These are phyloP conservation scores for Albizia julibrissin DNA, from an alignment of 306 rosid genomes.

Conservation along the genomic window DNA sequence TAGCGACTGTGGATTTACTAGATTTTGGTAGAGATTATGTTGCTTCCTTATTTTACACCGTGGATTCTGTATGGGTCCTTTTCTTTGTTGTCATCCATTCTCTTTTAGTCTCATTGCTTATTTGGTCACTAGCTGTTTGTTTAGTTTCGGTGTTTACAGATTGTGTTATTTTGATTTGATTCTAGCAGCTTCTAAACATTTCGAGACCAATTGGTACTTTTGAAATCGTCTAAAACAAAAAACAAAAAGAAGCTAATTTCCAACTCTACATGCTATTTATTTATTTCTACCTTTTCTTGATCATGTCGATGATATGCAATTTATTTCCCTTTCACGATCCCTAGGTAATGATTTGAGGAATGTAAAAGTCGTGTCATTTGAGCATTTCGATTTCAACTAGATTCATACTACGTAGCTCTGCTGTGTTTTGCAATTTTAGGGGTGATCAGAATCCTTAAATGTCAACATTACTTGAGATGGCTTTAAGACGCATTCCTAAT, in stretches of 20 bases:
- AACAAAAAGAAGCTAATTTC: too few species aligned
- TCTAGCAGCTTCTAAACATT: background rate
- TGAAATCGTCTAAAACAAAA: too few species aligned
- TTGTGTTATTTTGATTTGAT: background rate
- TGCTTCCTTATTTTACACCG: background rate
- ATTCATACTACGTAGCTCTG: background rate
- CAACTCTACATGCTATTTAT: too few species aligned
- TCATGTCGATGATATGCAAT: too few species aligned
- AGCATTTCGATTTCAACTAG: too few species aligned
- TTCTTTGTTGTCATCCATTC: background rate
- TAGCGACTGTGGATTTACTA: too few species aligned
- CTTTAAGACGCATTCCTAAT: slow-evolving; percentile 55
- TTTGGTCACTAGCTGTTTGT: background rate
- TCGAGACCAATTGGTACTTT: too few species aligned
- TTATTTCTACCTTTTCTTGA: too few species aligned
- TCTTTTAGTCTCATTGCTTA: background rate
- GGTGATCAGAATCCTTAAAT: background rate
- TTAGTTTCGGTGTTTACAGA: background rate
- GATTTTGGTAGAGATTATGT: background rate
- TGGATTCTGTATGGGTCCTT: too few species aligned
- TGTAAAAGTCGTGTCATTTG: too few species aligned
- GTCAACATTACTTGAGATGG: slow-evolving; percentile 25
- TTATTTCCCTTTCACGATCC: too few species aligned
- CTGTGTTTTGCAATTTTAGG: background rate
- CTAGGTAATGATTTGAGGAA: background rate